Conservation (phyloP, 192 early-diverging fungal species). For the Coemansia sp. region DNA sequence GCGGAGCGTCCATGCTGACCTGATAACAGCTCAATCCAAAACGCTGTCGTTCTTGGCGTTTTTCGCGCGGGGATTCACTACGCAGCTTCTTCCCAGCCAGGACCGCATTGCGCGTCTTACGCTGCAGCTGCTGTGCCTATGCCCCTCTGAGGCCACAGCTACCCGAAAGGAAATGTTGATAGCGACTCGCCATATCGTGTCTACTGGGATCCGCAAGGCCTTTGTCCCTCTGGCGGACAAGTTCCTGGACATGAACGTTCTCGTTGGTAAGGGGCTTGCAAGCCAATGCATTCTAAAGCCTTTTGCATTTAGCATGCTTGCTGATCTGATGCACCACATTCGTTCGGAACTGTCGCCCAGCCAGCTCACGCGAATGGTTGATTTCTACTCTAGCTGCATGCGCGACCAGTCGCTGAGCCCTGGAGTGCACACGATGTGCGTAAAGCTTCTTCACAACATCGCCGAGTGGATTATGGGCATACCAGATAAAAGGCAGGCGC, state of each 20-base stretch:
- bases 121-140: slow-evolving; percentile 84
- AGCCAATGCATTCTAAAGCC: slow-evolving; percentile 89
- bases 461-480: slow-evolving; percentile 82
- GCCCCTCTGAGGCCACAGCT: slow-evolving; percentile 88
- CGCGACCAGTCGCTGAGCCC: slow-evolving; percentile 90
- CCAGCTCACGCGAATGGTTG: slow-evolving; percentile 83
- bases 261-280: slow-evolving; percentile 92
- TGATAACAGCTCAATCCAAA: slow-evolving; percentile 96
- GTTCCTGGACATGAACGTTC: slow-evolving; percentile 89
- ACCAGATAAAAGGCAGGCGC: slow-evolving; percentile 62
- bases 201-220: slow-evolving; percentile 83
- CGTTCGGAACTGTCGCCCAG: slow-evolving; percentile 75
- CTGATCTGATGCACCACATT: slow-evolving; percentile 95
- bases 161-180: slow-evolving; percentile 96
- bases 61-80: slow-evolving; percentile 80
- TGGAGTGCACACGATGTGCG: slow-evolving; percentile 95
- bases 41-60: slow-evolving; percentile 98
- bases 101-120: slow-evolving; percentile 86
- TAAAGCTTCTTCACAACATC: slow-evolving; percentile 87
- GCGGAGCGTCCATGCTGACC: slow-evolving; percentile 64
- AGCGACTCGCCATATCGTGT: slow-evolving; percentile 91
- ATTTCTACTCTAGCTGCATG: slow-evolving; percentile 89
- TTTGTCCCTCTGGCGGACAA: slow-evolving; percentile 93
- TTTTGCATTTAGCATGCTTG: slow-evolving; percentile 90
- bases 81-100: slow-evolving; percentile 69